A percentile compares a stretch with the other conserved stretches of the same genome.
Conservation (phyloP, 2,329 filamentous ascomycete species). For the Penicillium corylophilum region DNA sequence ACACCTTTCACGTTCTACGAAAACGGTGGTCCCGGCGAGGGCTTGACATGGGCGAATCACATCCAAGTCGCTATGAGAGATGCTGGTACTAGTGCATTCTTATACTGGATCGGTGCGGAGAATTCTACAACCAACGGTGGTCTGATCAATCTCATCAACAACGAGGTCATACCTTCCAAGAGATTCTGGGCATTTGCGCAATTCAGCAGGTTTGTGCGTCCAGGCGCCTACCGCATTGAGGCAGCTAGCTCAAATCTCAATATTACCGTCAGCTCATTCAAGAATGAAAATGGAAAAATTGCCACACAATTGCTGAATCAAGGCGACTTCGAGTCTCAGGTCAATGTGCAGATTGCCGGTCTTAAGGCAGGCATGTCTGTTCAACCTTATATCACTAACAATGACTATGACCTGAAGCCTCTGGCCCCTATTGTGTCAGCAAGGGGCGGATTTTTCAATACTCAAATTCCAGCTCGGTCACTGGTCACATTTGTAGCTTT, state of each 20-base stretch:
- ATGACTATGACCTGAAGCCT: no score
- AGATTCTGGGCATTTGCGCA: constrained; percentile 46
- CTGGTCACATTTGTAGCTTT: no score
- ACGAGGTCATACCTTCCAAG: constrained; percentile 32
- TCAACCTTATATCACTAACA: no score
- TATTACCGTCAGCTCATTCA: constrained; percentile 25
- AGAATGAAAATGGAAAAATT: constrained; percentile 35
- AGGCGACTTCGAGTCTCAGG: not conserved
- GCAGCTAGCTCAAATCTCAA: constrained; percentile 26
- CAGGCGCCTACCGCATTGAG: constrained; percentile 39
- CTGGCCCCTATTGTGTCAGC: no score
- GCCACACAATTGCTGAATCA: constrained; percentile 31
- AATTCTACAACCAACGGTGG: not conserved
- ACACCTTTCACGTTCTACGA: constrained; percentile 48
- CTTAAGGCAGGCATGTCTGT: no score
- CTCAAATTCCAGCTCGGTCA: no score
- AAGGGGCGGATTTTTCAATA: no score
- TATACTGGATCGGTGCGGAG: constrained; percentile 54
- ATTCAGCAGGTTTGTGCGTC: constrained; percentile 40
- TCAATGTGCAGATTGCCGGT: no score
- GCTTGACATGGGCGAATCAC: constrained; percentile 57
- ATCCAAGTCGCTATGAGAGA: constrained; percentile 52
- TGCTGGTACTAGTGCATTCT: constrained; percentile 52
- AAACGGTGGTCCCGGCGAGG: constrained; percentile 50
- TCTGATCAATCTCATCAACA: constrained; percentile 32